Base-by-base conservation (phyloP, 257 asterid species). In the Capsicum rhomboideum region DNA sequence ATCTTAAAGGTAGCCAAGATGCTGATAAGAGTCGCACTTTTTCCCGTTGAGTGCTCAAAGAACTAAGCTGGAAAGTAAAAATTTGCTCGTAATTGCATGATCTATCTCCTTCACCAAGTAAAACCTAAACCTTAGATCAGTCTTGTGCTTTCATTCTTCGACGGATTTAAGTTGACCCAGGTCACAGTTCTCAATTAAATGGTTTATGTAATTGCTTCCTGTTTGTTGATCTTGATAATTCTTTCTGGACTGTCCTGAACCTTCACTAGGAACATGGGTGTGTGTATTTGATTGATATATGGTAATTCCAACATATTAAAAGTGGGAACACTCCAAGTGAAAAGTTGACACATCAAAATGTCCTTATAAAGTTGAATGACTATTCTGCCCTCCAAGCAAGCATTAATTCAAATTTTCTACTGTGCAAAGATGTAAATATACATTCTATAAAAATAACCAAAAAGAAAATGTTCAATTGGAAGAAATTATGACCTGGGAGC, bases 1-100 rank as follows among this genome's bases (percentile, higher is more conserved):
- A 28, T 69, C 89, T 89, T 17, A 69, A 50, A 50, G 81, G 17
- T 50, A 50, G 63, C 21, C 26, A 14, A 77, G 81, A 50, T 77
- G 63, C 56, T 26, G 63, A 50, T 14, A 50, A 77, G 61, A 75
- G 44, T 50, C 26, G 0, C 28, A 50, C 16, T 50, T 26, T 17
- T 16, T 50, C 81, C 59, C 44, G 28, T 26, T 77, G 63, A 50
- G 56, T 26, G 63, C 81, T 50, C 63, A 75, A 26, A 14, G 5
- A 23, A 75, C 40, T 21, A 74, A 23, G 80, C 12, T 72, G 37
- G 23, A 8, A 13, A 14, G 80, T 23, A 2, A 75, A 49, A 75
- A 46, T 1, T 75, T 75, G 44, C 44, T 49, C 20, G 61, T 23
- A 9, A 42, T 49, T 23, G n/a, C 42, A 14, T 28, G 23, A 20